Conservation (phyloP, 495 filamentous ascomycete species). For the Aspergillus homomorphus region DNA sequence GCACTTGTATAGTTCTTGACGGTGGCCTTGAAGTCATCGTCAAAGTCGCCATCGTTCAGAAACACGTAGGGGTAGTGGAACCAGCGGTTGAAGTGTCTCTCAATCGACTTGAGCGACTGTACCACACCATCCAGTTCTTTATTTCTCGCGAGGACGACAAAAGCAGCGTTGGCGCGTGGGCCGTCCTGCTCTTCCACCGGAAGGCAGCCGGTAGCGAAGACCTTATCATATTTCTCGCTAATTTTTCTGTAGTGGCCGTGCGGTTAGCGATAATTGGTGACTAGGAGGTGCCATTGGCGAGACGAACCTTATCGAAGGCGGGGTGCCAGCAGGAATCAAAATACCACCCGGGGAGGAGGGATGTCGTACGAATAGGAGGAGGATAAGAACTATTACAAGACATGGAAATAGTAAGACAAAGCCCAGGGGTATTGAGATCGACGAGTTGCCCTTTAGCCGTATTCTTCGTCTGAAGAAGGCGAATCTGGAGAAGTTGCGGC, state of each 20-base stretch:
- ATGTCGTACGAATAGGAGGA: slow-evolving; percentile 86
- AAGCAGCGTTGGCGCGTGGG: slow-evolving; percentile 84
- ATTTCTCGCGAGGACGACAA: slow-evolving; percentile 94
- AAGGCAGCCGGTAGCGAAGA: slow-evolving; percentile 87
- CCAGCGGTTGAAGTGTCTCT: slow-evolving; percentile 99
- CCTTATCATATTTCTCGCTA: slow-evolving; percentile 93
- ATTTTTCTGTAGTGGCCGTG: slow-evolving; percentile 67
- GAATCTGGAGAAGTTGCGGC: slow-evolving; percentile 55
- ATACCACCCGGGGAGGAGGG: slow-evolving; percentile 78
- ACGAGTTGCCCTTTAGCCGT: slow-evolving; percentile 89
- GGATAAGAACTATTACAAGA: slow-evolving; percentile 86
- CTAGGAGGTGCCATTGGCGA: not conserved
- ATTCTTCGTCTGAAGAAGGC: slow-evolving; percentile 87
- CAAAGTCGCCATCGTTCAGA: slow-evolving; percentile 96
- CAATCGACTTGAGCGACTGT: slow-evolving; percentile 95
- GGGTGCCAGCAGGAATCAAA: slow-evolving; percentile 84
- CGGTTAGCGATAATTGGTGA: slow-evolving; percentile 5
- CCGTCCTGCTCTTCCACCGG: slow-evolving; percentile 59
- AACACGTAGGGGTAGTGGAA: slow-evolving; percentile 99
- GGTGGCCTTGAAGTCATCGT: slow-evolving; percentile 83
- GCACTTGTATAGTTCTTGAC: slow-evolving; percentile 86
- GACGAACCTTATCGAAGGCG: slow-evolving; percentile 84
- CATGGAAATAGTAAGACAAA: slow-evolving; percentile 90
- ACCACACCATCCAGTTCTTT: slow-evolving; percentile 96
- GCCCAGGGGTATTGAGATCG: slow-evolving; percentile 89